A percentile compares a stretch with the other conserved stretches of the same genome.
Evolutionary conservation across 495 filamentous ascomycete species (phyloP).

Genomic region (Penicillium verhagenii): DNA sequence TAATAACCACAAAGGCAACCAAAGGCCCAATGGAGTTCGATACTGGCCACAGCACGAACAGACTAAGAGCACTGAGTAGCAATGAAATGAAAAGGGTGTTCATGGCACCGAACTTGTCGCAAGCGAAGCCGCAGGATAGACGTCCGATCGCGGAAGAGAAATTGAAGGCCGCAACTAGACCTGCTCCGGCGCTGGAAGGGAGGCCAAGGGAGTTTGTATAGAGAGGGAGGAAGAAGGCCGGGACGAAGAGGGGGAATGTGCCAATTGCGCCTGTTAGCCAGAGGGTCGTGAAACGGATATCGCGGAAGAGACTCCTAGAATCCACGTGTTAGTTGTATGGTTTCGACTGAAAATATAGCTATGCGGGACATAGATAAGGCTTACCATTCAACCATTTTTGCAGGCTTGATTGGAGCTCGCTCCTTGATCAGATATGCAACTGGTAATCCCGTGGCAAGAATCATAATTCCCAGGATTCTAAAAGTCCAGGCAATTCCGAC

Average conservation of each 20-base stretch:
- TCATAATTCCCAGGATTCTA: constrained; percentile 49
- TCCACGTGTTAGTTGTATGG: not conserved
- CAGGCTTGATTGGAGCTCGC: constrained; percentile 40
- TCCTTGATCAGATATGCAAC: constrained; percentile 59
- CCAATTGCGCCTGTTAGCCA: constrained; percentile 56
- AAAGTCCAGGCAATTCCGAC: constrained; percentile 56
- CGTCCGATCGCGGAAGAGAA: constrained; percentile 52
- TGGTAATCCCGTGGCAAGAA: constrained; percentile 49
- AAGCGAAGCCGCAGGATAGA: constrained; percentile 48
- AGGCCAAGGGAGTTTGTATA: constrained; percentile 47
- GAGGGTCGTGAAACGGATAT: constrained; percentile 48
- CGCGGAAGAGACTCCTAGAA: constrained; percentile 47
- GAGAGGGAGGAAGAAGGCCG: constrained; percentile 58
- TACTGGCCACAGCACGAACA: constrained; percentile 57
- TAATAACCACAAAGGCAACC: constrained; percentile 51
- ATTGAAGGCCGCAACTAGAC: constrained; percentile 56
- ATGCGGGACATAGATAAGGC: no score
- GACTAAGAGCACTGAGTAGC: constrained; percentile 50
- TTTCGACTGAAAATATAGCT: no score
- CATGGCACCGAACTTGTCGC: constrained; percentile 50
- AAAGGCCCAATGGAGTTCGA: constrained; percentile 52
- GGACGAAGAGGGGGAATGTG: constrained; percentile 60
- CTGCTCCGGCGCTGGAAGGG: constrained; percentile 48
- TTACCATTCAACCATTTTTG: constrained; percentile 52
- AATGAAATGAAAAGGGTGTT: constrained; percentile 51